phyloP scores from a whole-genome alignment of 2,329 filamentous ascomycete species.

The Boeremia exigua region DNA sequence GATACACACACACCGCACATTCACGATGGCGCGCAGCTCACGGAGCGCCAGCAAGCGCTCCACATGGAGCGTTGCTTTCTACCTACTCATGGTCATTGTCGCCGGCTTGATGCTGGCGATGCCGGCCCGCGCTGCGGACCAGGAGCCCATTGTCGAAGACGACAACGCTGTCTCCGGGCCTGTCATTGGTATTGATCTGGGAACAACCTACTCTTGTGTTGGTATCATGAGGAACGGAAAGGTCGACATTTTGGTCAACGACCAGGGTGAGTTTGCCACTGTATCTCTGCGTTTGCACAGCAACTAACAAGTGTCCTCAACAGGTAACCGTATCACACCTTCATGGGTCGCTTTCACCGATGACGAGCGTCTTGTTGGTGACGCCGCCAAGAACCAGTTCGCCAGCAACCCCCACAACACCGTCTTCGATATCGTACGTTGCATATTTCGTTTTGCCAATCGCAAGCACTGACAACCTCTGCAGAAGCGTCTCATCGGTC shows the following conservation, averaged over 20 bases:
- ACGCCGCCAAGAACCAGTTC: constrained; percentile 67
- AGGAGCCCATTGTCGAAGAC: constrained; percentile 69
- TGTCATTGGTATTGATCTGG: constrained; percentile 82
- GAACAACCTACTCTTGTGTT: constrained; percentile 93
- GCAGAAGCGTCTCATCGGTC: constrained; percentile 59
- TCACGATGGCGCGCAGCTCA: constrained; percentile 66
- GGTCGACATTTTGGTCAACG: constrained; percentile 54
- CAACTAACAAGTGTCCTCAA: constrained; percentile 32
- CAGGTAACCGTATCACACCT: constrained; percentile 52
- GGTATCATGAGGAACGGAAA: constrained; percentile 66
- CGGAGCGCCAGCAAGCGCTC: constrained; percentile 72
- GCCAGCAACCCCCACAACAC: constrained; percentile 58
- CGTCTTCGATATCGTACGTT: constrained; percentile 53
- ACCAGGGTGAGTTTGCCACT: constrained; percentile 44
- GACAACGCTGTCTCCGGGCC: constrained; percentile 53
- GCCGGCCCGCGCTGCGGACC: constrained; percentile 73
- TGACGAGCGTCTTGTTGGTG: constrained; percentile 94
- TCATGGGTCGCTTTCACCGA: constrained; percentile 97
- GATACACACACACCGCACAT: constrained; percentile 29
- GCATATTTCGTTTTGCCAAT: not conserved
- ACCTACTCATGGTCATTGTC: constrained; percentile 86
- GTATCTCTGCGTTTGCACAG: not conserved
- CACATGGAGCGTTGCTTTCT: constrained; percentile 88
- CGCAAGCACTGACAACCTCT: constrained; percentile 37
- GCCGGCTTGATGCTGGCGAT: constrained; percentile 84